phyloP scores from a whole-genome alignment of 441 rosid species.

The Arabidopsis lyrata region DNA sequence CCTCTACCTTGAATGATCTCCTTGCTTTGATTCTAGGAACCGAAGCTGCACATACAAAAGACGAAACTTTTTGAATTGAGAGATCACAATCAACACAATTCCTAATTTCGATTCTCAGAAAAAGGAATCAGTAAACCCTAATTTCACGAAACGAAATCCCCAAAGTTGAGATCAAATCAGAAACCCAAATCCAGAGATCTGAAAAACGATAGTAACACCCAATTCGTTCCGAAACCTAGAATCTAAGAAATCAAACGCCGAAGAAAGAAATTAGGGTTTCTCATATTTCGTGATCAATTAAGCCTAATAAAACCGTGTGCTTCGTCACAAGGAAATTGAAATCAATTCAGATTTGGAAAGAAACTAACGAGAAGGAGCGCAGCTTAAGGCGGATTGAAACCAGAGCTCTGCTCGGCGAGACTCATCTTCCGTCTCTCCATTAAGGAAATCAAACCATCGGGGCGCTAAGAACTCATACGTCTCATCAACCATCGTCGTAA shows the following conservation, averaged over 20 bases:
- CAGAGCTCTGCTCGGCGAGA: constrained; percentile 76
- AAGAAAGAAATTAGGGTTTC: too few relatives aligned
- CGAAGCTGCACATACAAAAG: constrained; percentile 63
- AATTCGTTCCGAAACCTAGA: constrained; percentile 4
- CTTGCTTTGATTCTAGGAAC: constrained; percentile 83
- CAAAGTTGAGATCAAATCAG: constrained; percentile 10
- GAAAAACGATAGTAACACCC: neutral
- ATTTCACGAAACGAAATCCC: neutral
- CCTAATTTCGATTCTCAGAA: constrained; percentile 9
- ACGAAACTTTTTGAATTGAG: neutral
- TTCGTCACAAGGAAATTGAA: neutral
- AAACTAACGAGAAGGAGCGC: constrained; percentile 92
- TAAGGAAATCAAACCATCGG: constrained; percentile 73
- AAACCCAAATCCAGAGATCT: constrained; percentile 2
- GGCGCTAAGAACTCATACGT: constrained; percentile 92
- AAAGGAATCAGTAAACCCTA: constrained; percentile 25
- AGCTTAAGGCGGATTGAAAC: constrained; percentile 76
- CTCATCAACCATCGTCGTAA: constrained; percentile 60
- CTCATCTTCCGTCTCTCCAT: constrained; percentile 78
- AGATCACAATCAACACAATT: neutral
- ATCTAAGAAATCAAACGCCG: neutral
- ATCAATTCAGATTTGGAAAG: neutral
- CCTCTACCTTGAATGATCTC: constrained; percentile 73
- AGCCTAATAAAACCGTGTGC: neutral
- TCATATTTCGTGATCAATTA: too few relatives aligned